Percentiles rank a stretch among this genome's conserved stretches.
Conservation (phyloP, 2,329 filamentous ascomycete genomes). For the Parasarocladium wereldwijsianum region DNA sequence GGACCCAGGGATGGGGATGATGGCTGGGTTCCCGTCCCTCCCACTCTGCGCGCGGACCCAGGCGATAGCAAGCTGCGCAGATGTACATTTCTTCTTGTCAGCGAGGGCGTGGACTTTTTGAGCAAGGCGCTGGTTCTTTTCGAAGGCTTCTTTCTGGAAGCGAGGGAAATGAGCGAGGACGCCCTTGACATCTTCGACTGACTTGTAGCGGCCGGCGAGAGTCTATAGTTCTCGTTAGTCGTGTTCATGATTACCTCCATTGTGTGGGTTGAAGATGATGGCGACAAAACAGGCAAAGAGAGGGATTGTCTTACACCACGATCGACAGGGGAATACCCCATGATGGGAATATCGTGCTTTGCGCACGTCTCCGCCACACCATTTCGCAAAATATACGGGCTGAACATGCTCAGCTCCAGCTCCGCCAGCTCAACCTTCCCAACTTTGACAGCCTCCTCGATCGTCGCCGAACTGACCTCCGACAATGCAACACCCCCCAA, state of each 20-base stretch:
- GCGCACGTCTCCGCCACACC: slow-evolving; percentile 39
- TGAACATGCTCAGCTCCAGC: slow-evolving; percentile 37
- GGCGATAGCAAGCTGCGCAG: slow-evolving; percentile 49
- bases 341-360: slow-evolving; percentile 51
- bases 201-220: slow-evolving; percentile 39
- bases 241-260: too few species aligned
- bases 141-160: slow-evolving; percentile 47
- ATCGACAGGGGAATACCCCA: slow-evolving; percentile 61
- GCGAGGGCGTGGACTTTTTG: slow-evolving; percentile 41
- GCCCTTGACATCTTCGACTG: slow-evolving; percentile 39
- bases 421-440: slow-evolving; percentile 33
- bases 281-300: slow-evolving; percentile 1
- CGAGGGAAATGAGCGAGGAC: slow-evolving; percentile 32
- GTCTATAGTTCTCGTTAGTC: too few species aligned
- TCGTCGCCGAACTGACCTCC: slow-evolving; percentile 33
- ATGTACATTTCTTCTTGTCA: slow-evolving; percentile 40
- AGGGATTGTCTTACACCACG: slow-evolving; percentile 24
- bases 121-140: slow-evolving; percentile 48
- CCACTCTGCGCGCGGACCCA: slow-evolving; percentile 41
- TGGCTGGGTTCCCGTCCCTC: slow-evolving; percentile 35
- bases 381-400: slow-evolving; percentile 31
- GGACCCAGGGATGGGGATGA: slow-evolving; percentile 55
- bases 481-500: slow-evolving; percentile 35
- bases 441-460: slow-evolving; percentile 29
- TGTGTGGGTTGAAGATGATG: too few species aligned